Evolutionary conservation across 805 yeast genomes (phyloP).

Genomic region (Metschnikowia anglica): DNA sequence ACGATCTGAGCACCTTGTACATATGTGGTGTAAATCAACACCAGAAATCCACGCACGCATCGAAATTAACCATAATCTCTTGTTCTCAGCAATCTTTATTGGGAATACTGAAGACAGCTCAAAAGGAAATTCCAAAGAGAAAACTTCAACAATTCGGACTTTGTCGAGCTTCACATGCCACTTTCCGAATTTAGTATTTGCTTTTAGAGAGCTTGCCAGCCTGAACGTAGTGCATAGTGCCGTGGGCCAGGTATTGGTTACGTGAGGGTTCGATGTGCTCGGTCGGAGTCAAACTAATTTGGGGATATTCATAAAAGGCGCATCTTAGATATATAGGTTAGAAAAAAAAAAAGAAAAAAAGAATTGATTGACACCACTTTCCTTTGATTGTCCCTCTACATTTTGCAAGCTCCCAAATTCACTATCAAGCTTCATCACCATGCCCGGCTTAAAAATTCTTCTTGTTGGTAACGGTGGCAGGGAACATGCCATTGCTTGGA

Average conservation of each 20-base stretch:
- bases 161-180: no score
- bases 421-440: constrained; percentile 2
- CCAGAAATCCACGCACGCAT: constrained; percentile 9
- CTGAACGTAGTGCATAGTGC: constrained; percentile 4
- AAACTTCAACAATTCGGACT: no score
- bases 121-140: no score
- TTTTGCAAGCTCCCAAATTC: not conserved
- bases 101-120: not conserved
- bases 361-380: not conserved
- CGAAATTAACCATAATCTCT: not conserved
- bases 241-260: not conserved
- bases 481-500: constrained; percentile 97
- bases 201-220: no score
- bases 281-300: constrained; percentile 14
- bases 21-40: constrained; percentile 16
- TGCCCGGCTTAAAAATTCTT: constrained; percentile 43
- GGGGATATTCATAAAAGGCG: constrained; percentile 7
- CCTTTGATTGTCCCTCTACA: not conserved
- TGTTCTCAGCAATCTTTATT: not conserved
- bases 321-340: constrained; percentile 2
- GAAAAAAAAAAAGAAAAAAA: constrained; percentile 1
- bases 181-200: no score
- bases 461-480: constrained; percentile 98
- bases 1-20: constrained; percentile 33
- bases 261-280: constrained; percentile 2